A percentile compares a stretch with the other conserved stretches of the same genome.
Conservation (phyloP, 495 filamentous ascomycete genomes). For the Aspergillus mulundensis region DNA sequence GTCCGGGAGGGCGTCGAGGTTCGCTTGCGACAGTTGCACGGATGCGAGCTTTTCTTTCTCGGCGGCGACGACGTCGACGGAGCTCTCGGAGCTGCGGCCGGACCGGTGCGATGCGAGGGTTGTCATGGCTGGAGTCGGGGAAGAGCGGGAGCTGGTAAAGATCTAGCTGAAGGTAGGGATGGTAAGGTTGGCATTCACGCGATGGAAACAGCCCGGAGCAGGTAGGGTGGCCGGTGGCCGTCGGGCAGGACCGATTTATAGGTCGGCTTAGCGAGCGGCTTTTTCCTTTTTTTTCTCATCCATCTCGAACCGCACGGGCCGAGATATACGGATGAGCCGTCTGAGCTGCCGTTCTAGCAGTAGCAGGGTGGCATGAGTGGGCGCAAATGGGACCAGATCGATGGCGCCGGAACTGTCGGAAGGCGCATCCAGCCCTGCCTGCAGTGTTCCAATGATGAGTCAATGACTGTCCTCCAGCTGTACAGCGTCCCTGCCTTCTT, state of each 20-base stretch:
- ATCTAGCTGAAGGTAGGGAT: no score
- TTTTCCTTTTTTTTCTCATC: constrained; percentile 8
- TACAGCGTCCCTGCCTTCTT: neutral
- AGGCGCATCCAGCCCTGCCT: constrained; percentile 1
- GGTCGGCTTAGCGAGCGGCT: constrained; percentile 3
- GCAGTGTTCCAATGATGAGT: constrained; percentile 10
- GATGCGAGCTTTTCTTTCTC: constrained; percentile 34
- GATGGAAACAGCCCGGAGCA: neutral
- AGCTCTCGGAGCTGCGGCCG: constrained; percentile 41
- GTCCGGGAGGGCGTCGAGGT: constrained; percentile 20
- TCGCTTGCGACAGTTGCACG: constrained; percentile 15
- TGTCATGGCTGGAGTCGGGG: neutral
- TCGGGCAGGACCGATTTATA: constrained; percentile 21
- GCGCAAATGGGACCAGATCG: constrained; percentile 20
- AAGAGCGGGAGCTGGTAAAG: neutral
- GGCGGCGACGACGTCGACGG: constrained; percentile 34
- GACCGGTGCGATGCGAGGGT: constrained; percentile 22
- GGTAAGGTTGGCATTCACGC: constrained; percentile 7
- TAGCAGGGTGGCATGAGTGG: constrained; percentile 21
- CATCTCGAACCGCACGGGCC: constrained; percentile 5
- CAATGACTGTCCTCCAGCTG: neutral
- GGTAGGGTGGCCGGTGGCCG: no score
- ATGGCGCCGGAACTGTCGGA: constrained; percentile 24
- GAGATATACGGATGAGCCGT: constrained; percentile 19
- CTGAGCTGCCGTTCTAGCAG: constrained; percentile 21